Evolutionary conservation across 495 filamentous ascomycete species (phyloP).

Genomic region (Penicillium psychrofluorescens): DNA sequence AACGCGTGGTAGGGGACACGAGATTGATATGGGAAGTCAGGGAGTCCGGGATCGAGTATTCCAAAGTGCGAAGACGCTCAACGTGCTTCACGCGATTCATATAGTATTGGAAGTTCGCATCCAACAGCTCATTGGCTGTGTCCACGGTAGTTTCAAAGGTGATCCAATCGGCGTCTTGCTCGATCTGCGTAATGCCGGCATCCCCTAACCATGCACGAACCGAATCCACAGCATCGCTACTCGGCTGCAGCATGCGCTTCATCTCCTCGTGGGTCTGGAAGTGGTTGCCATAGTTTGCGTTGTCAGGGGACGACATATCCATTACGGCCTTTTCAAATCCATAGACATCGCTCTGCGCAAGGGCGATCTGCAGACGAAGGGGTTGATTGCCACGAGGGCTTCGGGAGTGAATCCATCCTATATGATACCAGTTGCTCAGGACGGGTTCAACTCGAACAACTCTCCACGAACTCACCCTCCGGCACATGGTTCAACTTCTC

Average conservation of each 20-base stretch:
- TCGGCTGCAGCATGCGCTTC: constrained; percentile 45
- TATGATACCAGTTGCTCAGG: not conserved
- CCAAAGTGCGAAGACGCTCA: constrained; percentile 48
- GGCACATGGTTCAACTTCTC: constrained; percentile 29
- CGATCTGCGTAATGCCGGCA: constrained; percentile 38
- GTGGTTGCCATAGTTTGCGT: constrained; percentile 54
- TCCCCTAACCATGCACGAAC: constrained; percentile 44
- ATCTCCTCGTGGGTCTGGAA: constrained; percentile 47
- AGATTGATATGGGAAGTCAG: constrained; percentile 41
- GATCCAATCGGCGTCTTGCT: constrained; percentile 55
- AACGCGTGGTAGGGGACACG: constrained; percentile 51
- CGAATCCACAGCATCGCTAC: constrained; percentile 28
- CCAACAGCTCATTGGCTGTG: constrained; percentile 46
- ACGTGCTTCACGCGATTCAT: constrained; percentile 26
- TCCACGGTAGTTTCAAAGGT: constrained; percentile 47
- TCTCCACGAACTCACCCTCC: constrained; percentile 17
- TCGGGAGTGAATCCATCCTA: constrained; percentile 32
- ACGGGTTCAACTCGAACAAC: constrained; percentile 6
- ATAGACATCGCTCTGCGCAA: constrained; percentile 48
- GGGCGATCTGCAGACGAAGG: constrained; percentile 39
- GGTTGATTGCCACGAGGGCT: constrained; percentile 22
- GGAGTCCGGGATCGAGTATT: constrained; percentile 51
- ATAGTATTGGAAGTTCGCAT: constrained; percentile 52
- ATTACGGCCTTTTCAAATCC: constrained; percentile 56
- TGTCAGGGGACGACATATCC: constrained; percentile 53